These are phyloP conservation scores for Ophiosphaerella herpotricha DNA, from an alignment of 2,329 filamentous ascomycete species.

Conservation along the genomic window DNA sequence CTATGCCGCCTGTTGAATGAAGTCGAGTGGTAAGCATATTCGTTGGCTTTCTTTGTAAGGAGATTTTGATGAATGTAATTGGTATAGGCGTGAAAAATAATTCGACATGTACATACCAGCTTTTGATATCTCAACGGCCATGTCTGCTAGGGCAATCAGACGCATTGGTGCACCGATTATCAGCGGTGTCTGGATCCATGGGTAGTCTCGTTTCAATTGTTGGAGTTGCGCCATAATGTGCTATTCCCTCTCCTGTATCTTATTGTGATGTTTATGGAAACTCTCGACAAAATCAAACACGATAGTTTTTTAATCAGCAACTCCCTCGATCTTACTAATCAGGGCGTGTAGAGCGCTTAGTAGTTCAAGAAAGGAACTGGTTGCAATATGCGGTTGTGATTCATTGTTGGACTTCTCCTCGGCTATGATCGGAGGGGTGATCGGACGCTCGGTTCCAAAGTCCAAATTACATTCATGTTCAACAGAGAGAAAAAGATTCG, in stretches of 20 bases:
- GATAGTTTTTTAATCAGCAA: not conserved
- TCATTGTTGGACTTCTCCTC: constrained; percentile 9
- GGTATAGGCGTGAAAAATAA: not conserved
- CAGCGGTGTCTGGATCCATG: constrained; percentile 63
- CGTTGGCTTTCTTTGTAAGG: not conserved
- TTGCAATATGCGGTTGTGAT: constrained; percentile 1
- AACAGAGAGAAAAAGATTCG: not conserved
- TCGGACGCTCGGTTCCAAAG: not conserved
- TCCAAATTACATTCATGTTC: not conserved
- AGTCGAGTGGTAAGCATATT: not conserved
- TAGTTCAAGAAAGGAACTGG: not conserved
- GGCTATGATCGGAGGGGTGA: constrained; percentile 6
- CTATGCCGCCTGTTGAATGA: constrained; percentile 47
- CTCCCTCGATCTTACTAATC: not conserved
- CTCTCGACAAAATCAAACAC: no score
- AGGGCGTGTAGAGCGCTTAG: not conserved
- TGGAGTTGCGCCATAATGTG: constrained; percentile 14
- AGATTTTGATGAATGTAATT: not conserved
- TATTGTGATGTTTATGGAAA: no score
- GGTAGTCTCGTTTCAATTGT: constrained; percentile 51
- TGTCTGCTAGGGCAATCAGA: constrained; percentile 59
- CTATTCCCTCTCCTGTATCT: not conserved
- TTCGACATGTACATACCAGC: constrained; percentile 46
- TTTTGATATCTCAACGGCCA: constrained; percentile 65
- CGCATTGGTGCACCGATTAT: constrained; percentile 72